Evolutionary conservation across 768 basidiomycete species (phyloP).

Genomic region (Mycena venus): DNA sequence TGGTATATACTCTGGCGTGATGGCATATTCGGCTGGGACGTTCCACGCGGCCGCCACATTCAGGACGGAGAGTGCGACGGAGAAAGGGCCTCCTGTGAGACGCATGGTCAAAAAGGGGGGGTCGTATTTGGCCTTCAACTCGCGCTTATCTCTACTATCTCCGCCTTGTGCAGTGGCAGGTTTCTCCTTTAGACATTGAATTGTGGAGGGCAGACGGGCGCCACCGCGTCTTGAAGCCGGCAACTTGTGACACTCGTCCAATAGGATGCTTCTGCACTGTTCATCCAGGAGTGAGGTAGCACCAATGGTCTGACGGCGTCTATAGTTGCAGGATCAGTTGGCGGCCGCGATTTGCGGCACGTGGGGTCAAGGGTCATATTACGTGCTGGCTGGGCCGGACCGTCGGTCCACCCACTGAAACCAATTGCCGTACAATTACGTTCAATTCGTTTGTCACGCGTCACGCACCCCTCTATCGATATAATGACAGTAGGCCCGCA

Average conservation of each 20-base stretch:
- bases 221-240: background rate
- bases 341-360: background rate
- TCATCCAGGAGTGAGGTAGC: background rate
- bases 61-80: background rate
- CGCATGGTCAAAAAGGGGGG: background rate
- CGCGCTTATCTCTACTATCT: background rate
- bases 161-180: too few species aligned
- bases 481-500: too few species aligned
- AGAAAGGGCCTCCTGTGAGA: background rate
- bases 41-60: background rate
- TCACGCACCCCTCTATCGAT: too few species aligned
- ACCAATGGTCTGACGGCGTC: background rate
- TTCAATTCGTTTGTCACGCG: too few species aligned
- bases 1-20: too few species aligned
- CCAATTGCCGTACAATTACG: too few species aligned
- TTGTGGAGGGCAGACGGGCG: background rate
- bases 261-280: background rate
- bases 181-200: too few species aligned
- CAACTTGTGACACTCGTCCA: background rate
- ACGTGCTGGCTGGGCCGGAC: too few species aligned
- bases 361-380: background rate
- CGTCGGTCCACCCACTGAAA: too few species aligned
- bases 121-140: background rate
- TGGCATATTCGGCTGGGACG: background rate
- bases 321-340: background rate